phyloP scores from a whole-genome alignment of 768 basidiomycete species.

The Cubamyces sp. region DNA sequence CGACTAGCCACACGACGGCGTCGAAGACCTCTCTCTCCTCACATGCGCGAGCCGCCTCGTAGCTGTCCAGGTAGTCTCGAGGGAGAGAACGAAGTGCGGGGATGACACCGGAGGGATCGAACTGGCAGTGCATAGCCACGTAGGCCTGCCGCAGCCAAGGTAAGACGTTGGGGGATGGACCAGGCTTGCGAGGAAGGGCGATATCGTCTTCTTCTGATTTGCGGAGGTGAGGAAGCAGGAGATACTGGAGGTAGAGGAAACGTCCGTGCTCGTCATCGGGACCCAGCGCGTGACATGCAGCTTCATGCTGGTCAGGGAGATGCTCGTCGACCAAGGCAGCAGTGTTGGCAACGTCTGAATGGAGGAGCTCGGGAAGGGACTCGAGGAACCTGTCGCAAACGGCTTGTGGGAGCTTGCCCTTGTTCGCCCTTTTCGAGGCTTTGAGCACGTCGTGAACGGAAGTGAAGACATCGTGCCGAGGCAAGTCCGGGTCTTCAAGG shows the following conservation, averaged over 20 bases:
- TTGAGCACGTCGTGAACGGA: constrained; percentile 65
- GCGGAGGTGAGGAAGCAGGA: constrained; percentile 58
- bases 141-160: constrained; percentile 59
- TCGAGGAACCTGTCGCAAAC: constrained; percentile 56
- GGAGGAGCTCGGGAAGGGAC: constrained; percentile 68
- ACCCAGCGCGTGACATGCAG: constrained; percentile 57
- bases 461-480: constrained; percentile 62
- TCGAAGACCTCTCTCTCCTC: constrained; percentile 69
- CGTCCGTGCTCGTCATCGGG: constrained; percentile 53
- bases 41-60: constrained; percentile 61
- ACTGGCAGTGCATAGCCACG: constrained; percentile 72
- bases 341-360: constrained; percentile 62
- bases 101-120: constrained; percentile 67
- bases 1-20: constrained; percentile 81
- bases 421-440: constrained; percentile 48
- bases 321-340: constrained; percentile 74
- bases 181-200: constrained; percentile 27
- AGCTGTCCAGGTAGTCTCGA: constrained; percentile 56
- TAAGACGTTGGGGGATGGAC: constrained; percentile 52
- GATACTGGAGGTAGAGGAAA: constrained; percentile 75
- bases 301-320: constrained; percentile 65
- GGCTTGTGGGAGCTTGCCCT: constrained; percentile 57
- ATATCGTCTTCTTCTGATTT: constrained; percentile 47
- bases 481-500: constrained; percentile 71
- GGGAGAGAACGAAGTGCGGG: constrained; percentile 61